These are phyloP conservation scores for Escovopsis weberi DNA, from an alignment of 2,329 filamentous ascomycete species.

Conservation along the genomic window DNA sequence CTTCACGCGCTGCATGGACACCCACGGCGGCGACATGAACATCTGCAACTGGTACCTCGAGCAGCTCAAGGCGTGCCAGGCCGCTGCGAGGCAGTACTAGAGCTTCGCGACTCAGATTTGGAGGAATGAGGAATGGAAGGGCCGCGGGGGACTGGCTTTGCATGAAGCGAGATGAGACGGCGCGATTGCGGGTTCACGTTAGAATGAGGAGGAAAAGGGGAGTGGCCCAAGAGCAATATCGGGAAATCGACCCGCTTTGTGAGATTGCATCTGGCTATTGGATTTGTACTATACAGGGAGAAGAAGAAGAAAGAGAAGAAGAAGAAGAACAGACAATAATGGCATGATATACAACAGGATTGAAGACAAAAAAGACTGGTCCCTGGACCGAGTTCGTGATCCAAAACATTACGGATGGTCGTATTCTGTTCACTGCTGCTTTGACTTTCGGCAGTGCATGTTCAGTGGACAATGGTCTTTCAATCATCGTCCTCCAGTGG, in stretches of 20 bases:
- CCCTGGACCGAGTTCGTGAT: not conserved
- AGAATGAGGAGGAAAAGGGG: not conserved
- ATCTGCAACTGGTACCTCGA: conserved; percentile 98
- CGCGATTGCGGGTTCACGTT: not conserved
- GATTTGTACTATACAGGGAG: conserved; percentile 6
- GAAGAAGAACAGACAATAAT: no score
- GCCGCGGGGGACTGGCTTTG: not conserved
- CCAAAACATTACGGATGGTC: not conserved
- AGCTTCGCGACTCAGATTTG: not conserved
- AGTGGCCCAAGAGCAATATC: no score
- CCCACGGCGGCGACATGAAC: conserved; percentile 83
- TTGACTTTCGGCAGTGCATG: no score
- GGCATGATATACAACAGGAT: not conserved
- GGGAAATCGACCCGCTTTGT: no score
- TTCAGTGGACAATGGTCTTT: no score
- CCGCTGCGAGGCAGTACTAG: conserved; percentile 59
- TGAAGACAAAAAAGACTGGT: not conserved
- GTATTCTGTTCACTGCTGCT: not conserved
- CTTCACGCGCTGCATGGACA: conserved; percentile 95
- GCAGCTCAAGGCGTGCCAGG: conserved; percentile 84
- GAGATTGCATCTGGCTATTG: no score
- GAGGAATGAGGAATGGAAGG: not conserved
- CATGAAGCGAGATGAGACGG: not conserved
- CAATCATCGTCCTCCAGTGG: conserved; percentile 40
- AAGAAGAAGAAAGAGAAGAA: no score